phyloP scores from a whole-genome alignment of 768 basidiomycete species.

The Coprinellus micaceus region DNA sequence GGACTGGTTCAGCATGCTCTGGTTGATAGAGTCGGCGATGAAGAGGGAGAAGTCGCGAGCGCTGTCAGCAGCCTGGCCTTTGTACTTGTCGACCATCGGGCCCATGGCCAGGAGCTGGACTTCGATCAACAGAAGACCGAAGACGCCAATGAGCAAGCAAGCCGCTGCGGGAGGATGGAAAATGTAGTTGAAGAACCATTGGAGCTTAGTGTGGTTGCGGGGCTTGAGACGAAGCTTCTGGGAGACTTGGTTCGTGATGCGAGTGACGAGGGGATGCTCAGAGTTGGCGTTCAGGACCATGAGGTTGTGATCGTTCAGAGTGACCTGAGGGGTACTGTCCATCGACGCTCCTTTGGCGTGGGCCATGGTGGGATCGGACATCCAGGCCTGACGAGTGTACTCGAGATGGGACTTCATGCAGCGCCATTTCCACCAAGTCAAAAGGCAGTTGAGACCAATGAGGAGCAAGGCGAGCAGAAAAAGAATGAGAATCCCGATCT shows the following conservation, averaged over 20 bases:
- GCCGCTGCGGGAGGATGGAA: constrained; percentile 89
- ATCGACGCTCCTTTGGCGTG: constrained; percentile 33
- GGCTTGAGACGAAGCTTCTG: constrained; percentile 51
- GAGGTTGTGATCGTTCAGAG: constrained; percentile 72
- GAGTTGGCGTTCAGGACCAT: constrained; percentile 68
- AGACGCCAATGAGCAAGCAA: constrained; percentile 88
- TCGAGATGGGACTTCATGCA: constrained; percentile 62
- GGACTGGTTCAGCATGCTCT: constrained; percentile 81
- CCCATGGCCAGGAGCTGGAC: constrained; percentile 79
- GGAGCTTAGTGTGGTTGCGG: constrained; percentile 61
- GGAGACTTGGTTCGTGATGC: constrained; percentile 54
- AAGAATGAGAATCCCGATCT: constrained; percentile 75
- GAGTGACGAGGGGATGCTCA: constrained; percentile 70
- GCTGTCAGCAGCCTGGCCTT: constrained; percentile 56
- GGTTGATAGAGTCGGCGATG: constrained; percentile 75
- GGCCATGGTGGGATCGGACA: constrained; percentile 61
- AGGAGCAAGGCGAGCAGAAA: constrained; percentile 69
- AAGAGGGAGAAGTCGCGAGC: constrained; percentile 63
- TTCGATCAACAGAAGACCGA: constrained; percentile 83
- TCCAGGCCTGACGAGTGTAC: constrained; percentile 74
- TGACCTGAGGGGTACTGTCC: constrained; percentile 45
- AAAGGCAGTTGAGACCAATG: constrained; percentile 64
- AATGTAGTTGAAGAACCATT: constrained; percentile 90
- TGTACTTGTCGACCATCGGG: constrained; percentile 68
- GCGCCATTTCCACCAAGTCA: constrained; percentile 91